Conservation (phyloP, 2,329 filamentous ascomycete genomes). For the Sporothrix dimorphospora region DNA sequence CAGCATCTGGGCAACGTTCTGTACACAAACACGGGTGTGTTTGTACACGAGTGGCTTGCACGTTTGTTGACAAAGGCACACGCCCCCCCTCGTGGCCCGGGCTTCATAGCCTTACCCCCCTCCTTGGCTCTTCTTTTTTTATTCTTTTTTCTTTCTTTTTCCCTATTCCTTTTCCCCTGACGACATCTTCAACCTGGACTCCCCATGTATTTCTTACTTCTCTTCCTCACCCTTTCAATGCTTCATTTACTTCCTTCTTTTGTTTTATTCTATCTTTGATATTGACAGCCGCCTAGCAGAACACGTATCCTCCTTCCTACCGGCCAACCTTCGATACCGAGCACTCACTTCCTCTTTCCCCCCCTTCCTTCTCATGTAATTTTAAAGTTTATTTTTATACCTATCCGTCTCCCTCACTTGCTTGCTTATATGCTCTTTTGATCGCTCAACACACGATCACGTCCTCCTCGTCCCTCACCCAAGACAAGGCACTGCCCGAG, state of each 20-base stretch:
- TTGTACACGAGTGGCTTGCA: not conserved
- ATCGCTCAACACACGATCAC: not conserved
- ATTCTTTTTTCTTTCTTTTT: not conserved
- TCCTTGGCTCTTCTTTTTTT: not conserved
- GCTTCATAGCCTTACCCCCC: constrained; percentile 3
- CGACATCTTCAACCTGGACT: not conserved
- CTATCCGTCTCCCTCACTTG: not conserved
- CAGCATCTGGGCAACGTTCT: not conserved
- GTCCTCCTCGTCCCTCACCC: not conserved
- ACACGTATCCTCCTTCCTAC: constrained; percentile 6
- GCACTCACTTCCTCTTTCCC: not conserved
- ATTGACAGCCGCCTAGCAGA: constrained; percentile 24
- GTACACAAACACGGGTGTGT: not conserved
- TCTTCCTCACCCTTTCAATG: not conserved
- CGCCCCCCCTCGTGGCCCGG: constrained; percentile 5
- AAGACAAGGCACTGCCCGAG: constrained; percentile 4
- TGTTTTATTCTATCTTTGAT: constrained; percentile 1
- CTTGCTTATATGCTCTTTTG: not conserved
- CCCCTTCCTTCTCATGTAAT: not conserved
- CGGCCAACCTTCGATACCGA: not conserved
- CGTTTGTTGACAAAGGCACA: constrained; percentile 5
- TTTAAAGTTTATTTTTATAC: constrained; percentile 15
- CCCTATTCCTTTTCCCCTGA: constrained; percentile 12
- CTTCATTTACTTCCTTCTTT: constrained; percentile 4
- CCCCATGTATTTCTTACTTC: not conserved